Conservation (phyloP, 768 basidiomycete genomes). For the Pulveroboletus sp. region DNA sequence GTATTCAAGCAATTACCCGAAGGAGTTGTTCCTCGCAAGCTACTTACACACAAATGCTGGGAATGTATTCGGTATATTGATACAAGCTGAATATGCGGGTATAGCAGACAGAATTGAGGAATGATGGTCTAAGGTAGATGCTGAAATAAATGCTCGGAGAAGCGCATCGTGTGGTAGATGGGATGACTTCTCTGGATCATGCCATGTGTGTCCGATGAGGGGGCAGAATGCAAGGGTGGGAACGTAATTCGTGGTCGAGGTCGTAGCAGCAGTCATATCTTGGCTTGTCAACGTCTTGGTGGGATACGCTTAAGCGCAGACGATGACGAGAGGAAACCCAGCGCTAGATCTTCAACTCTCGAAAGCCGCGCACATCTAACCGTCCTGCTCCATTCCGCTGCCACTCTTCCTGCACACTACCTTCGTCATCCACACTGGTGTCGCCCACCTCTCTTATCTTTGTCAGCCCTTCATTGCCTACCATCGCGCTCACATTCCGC, state of each 20-base stretch:
- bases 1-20: neutral
- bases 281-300: conserved; percentile 8
- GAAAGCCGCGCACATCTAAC: conserved; percentile 71
- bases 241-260: conserved; percentile 1
- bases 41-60: neutral
- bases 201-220: conserved; percentile 7
- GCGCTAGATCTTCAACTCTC: conserved; percentile 65
- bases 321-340: neutral
- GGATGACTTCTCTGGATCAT: conserved; percentile 4
- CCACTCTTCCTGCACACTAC: conserved; percentile 46
- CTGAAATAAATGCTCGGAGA: conserved; percentile 18
- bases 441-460: conserved; percentile 21
- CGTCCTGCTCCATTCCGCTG: conserved; percentile 63
- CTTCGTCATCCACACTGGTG: conserved; percentile 31
- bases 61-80: conserved; percentile 21
- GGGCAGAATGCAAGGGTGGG: conserved; percentile 1
- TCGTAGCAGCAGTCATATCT: conserved; percentile 9
- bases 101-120: conserved; percentile 15
- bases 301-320: neutral
- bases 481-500: conserved; percentile 22
- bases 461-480: conserved; percentile 8
- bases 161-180: conserved; percentile 1
- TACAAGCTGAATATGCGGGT: conserved; percentile 28
- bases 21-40: neutral
- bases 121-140: conserved; percentile 28